Base-by-base conservation (phyloP, 257 asterid species). In the Nicotiana paniculata region DNA sequence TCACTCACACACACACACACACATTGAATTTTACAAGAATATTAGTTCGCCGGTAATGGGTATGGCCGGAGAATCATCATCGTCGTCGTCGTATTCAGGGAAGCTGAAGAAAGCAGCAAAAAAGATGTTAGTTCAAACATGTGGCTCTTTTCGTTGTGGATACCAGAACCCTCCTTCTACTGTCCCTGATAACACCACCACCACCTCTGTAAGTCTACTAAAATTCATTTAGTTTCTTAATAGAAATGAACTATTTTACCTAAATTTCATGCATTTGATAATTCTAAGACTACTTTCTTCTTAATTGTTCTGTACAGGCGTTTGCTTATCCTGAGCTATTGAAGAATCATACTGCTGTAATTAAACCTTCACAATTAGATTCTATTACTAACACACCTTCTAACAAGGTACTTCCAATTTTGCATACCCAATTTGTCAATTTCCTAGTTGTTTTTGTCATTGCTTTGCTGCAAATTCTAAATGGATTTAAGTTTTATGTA, bases 71-170 rank as follows among this genome's bases (percentile, higher is more conserved):
- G 93, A 95, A 83, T 90, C 85, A 32, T 88, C 92, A 33, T 67
- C 35, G 6, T 10, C 16, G 57, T 10, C 57, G n/a, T 55, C 61
- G n/a, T 81, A 74, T 74, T 74, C 79, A 0, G 62, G 79, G 86
- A 90, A 85, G 83, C 86, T 93, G 66, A 93, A 90, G 93, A 91
- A 82, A 86, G 98, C 90, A 67, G 97, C 95, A 70, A 91, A 78
- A 93, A 93, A 82, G 90, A 80, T 95, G 18, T 90, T 93, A 64
- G 88, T 89, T 5, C 93, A 88, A 81, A 89, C 96, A 32, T 93
- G 98, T 85, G 93, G 85, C 76, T 92, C 95, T 77, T 88, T 89
- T 85, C 87, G 94, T 81, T 87, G 86, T 51, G 68, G 43, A 63
- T 91, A 88, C 32, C 89, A 72, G 24, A 72, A 77, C 76, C 21